Percentiles rank a stretch among this genome's conserved stretches.
These are phyloP conservation scores for Elymus sibiricus DNA, from an alignment of 176 grass and related monocot species.

Conservation along the genomic window DNA sequence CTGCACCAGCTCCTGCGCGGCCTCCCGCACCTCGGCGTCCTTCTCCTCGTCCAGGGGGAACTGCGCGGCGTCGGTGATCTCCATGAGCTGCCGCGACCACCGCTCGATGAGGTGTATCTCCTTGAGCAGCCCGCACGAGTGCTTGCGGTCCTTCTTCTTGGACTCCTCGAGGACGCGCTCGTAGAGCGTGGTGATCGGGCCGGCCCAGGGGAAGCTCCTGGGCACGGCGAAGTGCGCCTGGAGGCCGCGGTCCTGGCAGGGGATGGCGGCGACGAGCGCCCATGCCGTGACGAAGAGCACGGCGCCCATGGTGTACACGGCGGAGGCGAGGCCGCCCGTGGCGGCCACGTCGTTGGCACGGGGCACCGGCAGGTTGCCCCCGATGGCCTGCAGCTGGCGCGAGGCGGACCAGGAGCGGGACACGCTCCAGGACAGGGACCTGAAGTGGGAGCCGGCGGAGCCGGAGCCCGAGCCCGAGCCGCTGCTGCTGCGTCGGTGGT, in stretches of 20 bases:
- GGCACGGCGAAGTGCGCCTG: slow-evolving; percentile 63
- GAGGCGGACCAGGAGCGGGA: slow-evolving; percentile 89
- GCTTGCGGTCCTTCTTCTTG: slow-evolving; percentile 86
- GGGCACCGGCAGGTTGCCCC: slow-evolving; percentile 52
- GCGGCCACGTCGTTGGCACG: slow-evolving; percentile 48
- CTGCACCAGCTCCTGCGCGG: slow-evolving; percentile 47
- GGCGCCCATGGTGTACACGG: slow-evolving; percentile 61
- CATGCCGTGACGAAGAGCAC: slow-evolving; percentile 66
- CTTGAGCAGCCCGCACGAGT: slow-evolving; percentile 66
- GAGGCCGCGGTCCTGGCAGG: slow-evolving; percentile 90
- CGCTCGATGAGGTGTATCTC: slow-evolving; percentile 91
- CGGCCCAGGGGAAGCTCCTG: slow-evolving; percentile 63
- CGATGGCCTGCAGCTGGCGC: slow-evolving; percentile 89
- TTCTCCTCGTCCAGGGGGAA: slow-evolving; percentile 59
- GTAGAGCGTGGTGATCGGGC: slow-evolving; percentile 36
- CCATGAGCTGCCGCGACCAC: slow-evolving; percentile 60
- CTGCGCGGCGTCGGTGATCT: slow-evolving; percentile 59
- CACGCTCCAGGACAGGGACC: slow-evolving; percentile 90
- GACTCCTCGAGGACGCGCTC: slow-evolving; percentile 83
- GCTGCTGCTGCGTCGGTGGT: slow-evolving; percentile 74
- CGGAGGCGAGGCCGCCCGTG: slow-evolving; percentile 51
- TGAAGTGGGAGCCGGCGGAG: slow-evolving; percentile 43
- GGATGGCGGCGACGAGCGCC: slow-evolving; percentile 70
- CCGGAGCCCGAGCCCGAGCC: slow-evolving; percentile 48
- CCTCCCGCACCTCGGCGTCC: slow-evolving; percentile 57